These are phyloP conservation scores for Linnemannia zychae DNA, from an alignment of 192 early-diverging fungal species.

Conservation along the genomic window DNA sequence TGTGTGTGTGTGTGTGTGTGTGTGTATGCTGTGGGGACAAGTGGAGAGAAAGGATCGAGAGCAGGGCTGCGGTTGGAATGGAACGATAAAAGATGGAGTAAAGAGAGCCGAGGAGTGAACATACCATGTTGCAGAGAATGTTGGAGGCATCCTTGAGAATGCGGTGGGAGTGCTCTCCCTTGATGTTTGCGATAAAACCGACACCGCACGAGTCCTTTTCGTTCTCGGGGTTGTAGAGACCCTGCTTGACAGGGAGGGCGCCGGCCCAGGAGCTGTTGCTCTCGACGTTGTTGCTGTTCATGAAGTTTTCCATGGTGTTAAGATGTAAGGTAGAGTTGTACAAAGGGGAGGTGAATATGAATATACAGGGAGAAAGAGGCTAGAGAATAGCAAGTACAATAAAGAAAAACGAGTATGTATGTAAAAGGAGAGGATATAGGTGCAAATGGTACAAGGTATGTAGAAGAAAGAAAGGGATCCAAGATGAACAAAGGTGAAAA, in stretches of 20 bases:
- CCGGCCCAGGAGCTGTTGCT: conserved; percentile 82
- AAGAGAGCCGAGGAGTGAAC: conserved; percentile 3
- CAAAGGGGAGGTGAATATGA: neutral
- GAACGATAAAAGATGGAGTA: neutral
- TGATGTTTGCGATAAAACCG: conserved; percentile 96
- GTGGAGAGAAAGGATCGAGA: neutral
- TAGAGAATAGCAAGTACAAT: neutral
- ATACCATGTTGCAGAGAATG: conserved; percentile 96
- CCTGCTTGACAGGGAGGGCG: conserved; percentile 87
- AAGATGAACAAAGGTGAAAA: conserved; percentile 10
- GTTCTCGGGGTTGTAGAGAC: conserved; percentile 87
- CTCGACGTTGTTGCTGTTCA: conserved; percentile 57
- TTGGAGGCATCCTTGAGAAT: conserved; percentile 91
- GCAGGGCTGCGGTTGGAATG: conserved; percentile 8
- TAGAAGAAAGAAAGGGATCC: conserved; percentile 2
- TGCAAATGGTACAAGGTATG: conserved; percentile 21
- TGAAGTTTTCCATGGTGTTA: conserved; percentile 41
- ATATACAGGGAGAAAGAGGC: conserved; percentile 3
- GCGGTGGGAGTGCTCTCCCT: conserved; percentile 84
- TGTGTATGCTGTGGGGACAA: neutral
- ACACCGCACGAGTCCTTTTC: conserved; percentile 99
- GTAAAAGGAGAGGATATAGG: conserved; percentile 4
- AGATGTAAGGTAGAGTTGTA: neutral
- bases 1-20: neutral
- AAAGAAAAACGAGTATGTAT: neutral